phyloP scores from a whole-genome alignment of 345 rosid species.

The Aurinia saxatilis region DNA sequence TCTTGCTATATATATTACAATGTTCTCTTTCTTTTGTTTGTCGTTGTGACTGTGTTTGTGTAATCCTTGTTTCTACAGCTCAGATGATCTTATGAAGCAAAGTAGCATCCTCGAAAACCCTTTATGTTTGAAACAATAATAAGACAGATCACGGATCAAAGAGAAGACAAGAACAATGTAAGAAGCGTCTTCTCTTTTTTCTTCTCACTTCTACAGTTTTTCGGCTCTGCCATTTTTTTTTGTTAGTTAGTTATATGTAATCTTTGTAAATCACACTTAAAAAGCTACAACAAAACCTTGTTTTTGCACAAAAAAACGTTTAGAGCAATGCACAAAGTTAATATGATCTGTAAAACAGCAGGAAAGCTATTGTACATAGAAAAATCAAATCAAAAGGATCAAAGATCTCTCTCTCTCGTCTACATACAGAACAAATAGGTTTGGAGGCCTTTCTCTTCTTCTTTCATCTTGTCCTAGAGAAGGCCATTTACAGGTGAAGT shows the following conservation, averaged over 20 bases:
- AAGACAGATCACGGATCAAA: constrained; percentile 18
- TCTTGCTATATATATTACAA: not conserved
- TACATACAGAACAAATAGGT: constrained; percentile 40
- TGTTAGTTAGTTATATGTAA: constrained; percentile 9
- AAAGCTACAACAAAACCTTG: constrained; percentile 14
- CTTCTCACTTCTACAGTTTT: constrained; percentile 7
- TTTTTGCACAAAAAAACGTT: constrained; percentile 9
- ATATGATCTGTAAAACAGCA: constrained; percentile 9
- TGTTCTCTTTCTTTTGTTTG: not conserved
- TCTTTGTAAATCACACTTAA: constrained; percentile 18
- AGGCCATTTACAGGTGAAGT: constrained; percentile 80
- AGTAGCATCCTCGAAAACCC: not conserved
- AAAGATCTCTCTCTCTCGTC: constrained; percentile 9
- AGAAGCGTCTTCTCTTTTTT: constrained; percentile 14
- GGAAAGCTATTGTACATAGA: constrained; percentile 16
- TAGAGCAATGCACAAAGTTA: constrained; percentile 26
- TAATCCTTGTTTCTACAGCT: constrained; percentile 13
- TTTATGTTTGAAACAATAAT: constrained; percentile 23
- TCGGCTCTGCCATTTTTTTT: constrained; percentile 7
- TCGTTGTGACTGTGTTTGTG: constrained; percentile 7
- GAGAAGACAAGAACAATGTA: constrained; percentile 24
- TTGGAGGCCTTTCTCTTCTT: not conserved
- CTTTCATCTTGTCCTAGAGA: constrained; percentile 29
- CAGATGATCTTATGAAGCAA: constrained; percentile 21
- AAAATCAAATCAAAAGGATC: constrained; percentile 7